Evolutionary conservation across 768 basidiomycete genomes (phyloP).

Genomic region (Panellus pusillus): DNA sequence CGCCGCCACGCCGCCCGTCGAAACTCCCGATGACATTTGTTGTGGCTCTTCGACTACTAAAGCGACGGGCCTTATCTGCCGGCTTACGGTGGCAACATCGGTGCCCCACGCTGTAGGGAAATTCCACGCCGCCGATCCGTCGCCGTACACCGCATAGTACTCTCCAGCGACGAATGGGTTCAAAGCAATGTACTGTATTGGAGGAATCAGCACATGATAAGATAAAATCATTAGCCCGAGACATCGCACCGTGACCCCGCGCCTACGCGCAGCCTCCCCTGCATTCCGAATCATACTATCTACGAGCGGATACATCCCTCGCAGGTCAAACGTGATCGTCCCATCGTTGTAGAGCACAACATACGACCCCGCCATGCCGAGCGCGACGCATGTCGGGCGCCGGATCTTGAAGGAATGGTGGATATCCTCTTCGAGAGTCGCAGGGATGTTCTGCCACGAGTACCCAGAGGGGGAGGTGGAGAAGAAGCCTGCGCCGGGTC

Average conservation of each 20-base stretch:
- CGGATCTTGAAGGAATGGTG: slow-evolving; percentile 4
- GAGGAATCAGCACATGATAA: background rate
- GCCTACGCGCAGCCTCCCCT: background rate
- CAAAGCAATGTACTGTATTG: slow-evolving; percentile 5
- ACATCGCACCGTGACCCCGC: slow-evolving; percentile 9
- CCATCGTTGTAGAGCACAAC: slow-evolving; percentile 14
- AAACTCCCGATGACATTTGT: too few species aligned
- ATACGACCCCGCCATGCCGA: slow-evolving; percentile 12
- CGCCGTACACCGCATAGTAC: slow-evolving; percentile 11
- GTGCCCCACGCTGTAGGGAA: slow-evolving; percentile 7
- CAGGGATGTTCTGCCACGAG: slow-evolving; percentile 12
- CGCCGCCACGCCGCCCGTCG: too few species aligned
- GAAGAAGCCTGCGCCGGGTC: slow-evolving; percentile 8
- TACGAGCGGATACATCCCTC: slow-evolving; percentile 13
- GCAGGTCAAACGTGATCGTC: slow-evolving; percentile 4
- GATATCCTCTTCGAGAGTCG: slow-evolving; percentile 5
- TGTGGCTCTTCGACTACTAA: too few species aligned
- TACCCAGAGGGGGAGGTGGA: slow-evolving; percentile 10
- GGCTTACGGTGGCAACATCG: slow-evolving; percentile 7
- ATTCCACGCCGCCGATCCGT: slow-evolving; percentile 6
- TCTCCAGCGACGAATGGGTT: slow-evolving; percentile 11
- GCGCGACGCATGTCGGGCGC: slow-evolving; percentile 8
- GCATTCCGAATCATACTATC: slow-evolving; percentile 7
- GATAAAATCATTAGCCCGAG: too few species aligned
- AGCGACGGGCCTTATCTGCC: background rate